Percentiles rank a stretch among this genome's conserved stretches.
phyloP scores from a whole-genome alignment of 2,329 filamentous ascomycete genomes.

The Alternaria postmessia region DNA sequence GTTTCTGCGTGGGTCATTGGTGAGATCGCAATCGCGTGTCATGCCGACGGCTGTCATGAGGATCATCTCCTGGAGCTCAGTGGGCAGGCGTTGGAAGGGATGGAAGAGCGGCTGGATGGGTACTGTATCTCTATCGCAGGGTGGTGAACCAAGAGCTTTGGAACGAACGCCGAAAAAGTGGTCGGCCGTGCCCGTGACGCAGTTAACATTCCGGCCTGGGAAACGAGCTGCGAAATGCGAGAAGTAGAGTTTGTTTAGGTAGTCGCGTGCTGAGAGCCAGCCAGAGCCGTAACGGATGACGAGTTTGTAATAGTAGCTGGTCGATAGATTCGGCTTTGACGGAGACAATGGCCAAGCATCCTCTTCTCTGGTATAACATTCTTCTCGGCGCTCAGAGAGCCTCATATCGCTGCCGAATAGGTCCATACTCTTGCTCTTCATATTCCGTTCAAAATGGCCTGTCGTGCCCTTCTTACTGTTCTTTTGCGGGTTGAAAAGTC shows the following conservation, averaged over 20 bases:
- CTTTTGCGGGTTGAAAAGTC: conserved; percentile 35
- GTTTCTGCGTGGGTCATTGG: conserved; percentile 7
- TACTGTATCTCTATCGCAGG: conserved; percentile 25
- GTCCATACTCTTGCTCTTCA: conserved; percentile 15
- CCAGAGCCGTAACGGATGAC: conserved; percentile 41
- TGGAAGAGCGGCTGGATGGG: conserved; percentile 40
- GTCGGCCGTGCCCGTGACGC: conserved; percentile 3
- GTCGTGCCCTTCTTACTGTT: neutral
- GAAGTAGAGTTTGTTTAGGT: conserved; percentile 38
- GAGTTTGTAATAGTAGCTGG: conserved; percentile 34
- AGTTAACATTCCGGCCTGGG: neutral
- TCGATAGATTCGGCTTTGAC: neutral
- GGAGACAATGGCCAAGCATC: neutral
- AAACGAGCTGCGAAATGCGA: conserved; percentile 15
- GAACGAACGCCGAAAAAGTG: conserved; percentile 7
- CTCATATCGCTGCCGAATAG: neutral
- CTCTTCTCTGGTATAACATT: neutral
- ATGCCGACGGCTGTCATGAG: conserved; percentile 31
- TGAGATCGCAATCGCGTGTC: conserved; percentile 21
- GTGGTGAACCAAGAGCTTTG: conserved; percentile 9
- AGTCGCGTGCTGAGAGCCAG: conserved; percentile 42
- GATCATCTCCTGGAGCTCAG: conserved; percentile 43
- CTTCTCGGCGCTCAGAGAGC: neutral
- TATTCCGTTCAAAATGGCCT: neutral
- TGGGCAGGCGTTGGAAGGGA: conserved; percentile 34